These are phyloP conservation scores for Ganoderma boninense DNA, from an alignment of 1,284 basidiomycete species.

Conservation along the genomic window DNA sequence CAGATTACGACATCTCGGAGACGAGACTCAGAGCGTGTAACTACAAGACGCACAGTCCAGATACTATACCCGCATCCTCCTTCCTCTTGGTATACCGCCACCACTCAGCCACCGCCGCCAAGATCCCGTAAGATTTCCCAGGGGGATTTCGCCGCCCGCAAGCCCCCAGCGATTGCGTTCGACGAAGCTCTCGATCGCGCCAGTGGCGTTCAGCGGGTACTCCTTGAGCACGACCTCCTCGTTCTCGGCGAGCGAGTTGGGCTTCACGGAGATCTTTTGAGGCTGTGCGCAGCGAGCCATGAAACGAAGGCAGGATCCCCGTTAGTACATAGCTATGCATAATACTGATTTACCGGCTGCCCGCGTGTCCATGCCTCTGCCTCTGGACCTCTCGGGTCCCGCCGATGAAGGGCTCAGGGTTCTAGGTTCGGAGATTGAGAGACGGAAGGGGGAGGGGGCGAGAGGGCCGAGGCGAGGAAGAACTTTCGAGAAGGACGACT, in stretches of 20 bases:
- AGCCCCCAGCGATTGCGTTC: conserved; percentile 64
- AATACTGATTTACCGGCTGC: neutral
- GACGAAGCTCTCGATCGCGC: conserved; percentile 83
- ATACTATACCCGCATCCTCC: neutral
- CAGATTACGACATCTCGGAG: neutral
- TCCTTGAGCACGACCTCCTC: conserved; percentile 79
- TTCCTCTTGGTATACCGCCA: neutral
- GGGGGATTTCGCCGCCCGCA: too few relatives aligned
- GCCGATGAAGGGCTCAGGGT: neutral
- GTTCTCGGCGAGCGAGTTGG: conserved; percentile 73
- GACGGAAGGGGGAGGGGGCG: neutral
- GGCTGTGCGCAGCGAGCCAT: conserved; percentile 53
- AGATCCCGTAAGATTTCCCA: neutral
- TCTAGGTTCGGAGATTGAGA: neutral
- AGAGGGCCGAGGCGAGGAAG: neutral
- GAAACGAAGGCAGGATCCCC: neutral
- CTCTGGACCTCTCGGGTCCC: neutral
- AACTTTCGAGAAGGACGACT: conserved; percentile 33
- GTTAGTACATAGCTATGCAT: neutral
- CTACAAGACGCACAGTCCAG: neutral
- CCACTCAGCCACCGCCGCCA: neutral
- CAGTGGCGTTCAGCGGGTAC: conserved; percentile 76
- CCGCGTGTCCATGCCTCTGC: neutral
- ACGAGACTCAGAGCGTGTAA: neutral
- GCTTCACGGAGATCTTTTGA: conserved; percentile 84